Base-by-base conservation (phyloP, 1,139 yeast species). In the Yamadazyma membranifaciens region DNA sequence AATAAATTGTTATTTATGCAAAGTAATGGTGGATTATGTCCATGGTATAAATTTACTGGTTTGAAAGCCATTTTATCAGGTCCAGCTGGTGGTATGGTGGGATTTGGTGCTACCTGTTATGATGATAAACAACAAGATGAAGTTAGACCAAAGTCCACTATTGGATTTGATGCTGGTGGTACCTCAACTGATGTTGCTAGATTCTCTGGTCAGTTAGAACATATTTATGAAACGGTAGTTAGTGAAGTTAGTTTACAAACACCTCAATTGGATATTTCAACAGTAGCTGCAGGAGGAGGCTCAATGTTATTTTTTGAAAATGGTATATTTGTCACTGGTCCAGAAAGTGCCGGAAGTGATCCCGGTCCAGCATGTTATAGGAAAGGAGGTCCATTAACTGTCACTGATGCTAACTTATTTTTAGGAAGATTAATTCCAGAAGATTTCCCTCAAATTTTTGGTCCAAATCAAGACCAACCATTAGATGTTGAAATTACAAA, bases 81-180 rank as follows among this genome's bases (percentile, higher is more conserved):
- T 1, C 78, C 78, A 7, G 78, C 78, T 27, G 78, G 78, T 32
- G 78, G 78, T 24, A 65, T 72, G 65, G 77, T 72, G n/a, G 78
- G 78, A 0, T 69, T 60, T 45, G 77, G 75, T 1, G 60, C 61
- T 38, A 72, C 77, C 4, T 72, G 76, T 49, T 65, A 55, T 47
- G 75, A 71, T 44, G 33, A 51, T 5, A 45, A 40, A 2, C 31
- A 24, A 15, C 34, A 28, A 9, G 46, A 62, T 6, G 24, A 16
- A 9, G 9, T 16, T 6, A 25, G 20, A n/a, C 45, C 49, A 6
- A 57, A 48, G 29, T 75, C 75, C 11, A 69, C 75, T 5, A 67
- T 72, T 38, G 77, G 77, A 0, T 70, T 70, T 47, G 75, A 70
- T 53, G 74, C 74, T 28, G 76, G 76, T 40, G 76, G 76, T 27